Evolutionary conservation across 768 basidiomycete genomes (phyloP).

Genomic region (Inosperma sp.): DNA sequence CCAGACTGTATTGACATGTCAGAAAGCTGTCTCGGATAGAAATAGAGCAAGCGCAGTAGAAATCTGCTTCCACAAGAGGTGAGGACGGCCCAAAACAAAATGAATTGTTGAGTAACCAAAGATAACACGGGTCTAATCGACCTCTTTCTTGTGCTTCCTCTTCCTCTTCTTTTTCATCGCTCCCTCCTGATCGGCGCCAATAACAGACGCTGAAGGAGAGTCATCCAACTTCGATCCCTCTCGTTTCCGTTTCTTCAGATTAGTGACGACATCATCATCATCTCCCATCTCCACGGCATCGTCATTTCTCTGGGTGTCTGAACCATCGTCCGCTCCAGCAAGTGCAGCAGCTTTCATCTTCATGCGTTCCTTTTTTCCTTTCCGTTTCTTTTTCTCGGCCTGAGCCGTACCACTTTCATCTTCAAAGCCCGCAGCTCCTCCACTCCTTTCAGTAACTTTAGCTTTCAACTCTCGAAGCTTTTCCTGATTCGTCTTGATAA

Average conservation of each 20-base stretch:
- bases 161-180: slow-evolving; percentile 35
- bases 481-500: slow-evolving; percentile 60
- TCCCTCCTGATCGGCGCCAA: slow-evolving; percentile 17
- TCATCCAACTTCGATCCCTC: slow-evolving; percentile 9
- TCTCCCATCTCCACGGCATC: background rate
- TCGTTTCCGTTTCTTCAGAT: slow-evolving; percentile 42
- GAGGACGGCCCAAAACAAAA: too few species aligned
- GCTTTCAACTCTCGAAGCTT: slow-evolving; percentile 70
- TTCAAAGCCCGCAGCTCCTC: slow-evolving; percentile 17
- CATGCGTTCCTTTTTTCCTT: slow-evolving; percentile 66
- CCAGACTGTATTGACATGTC: too few species aligned
- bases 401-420: slow-evolving; percentile 13
- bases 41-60: too few species aligned
- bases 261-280: background rate
- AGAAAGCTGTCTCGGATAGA: too few species aligned
- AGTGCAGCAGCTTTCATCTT: slow-evolving; percentile 41
- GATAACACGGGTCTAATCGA: slow-evolving; percentile 4
- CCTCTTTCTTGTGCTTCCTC: slow-evolving; percentile 25
- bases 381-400: slow-evolving; percentile 52
- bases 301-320: slow-evolving; percentile 29
- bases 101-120: too few species aligned
- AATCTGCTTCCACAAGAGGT: too few species aligned
- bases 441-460: slow-evolving; percentile 45
- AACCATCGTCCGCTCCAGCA: slow-evolving; percentile 23
- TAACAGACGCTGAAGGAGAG: background rate